These are phyloP conservation scores for Arabidopsis lyrata DNA, from an alignment of 441 rosid species.

Conservation along the genomic window DNA sequence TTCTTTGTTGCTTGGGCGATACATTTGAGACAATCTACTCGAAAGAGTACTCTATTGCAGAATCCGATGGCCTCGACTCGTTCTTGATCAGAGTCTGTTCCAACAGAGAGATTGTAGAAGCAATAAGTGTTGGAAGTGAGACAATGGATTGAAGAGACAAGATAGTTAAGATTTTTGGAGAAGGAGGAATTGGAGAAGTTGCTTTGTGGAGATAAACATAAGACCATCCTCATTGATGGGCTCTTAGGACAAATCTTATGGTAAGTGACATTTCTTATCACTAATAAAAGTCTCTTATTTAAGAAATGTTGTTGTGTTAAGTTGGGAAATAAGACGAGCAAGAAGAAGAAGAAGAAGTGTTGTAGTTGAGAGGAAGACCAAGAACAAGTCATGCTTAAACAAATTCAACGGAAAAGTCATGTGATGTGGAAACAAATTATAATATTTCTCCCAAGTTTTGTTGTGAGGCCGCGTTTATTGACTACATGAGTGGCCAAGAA, in stretches of 20 bases:
- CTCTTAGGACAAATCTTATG: too few relatives aligned
- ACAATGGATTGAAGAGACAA: conserved; percentile 28
- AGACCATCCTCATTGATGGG: too few relatives aligned
- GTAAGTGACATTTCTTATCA: too few relatives aligned
- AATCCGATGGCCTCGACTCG: conserved; percentile 27
- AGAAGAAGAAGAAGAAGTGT: conserved; percentile 8
- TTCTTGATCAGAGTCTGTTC: conserved; percentile 29
- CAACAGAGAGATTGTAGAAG: conserved; percentile 33
- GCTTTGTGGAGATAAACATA: too few relatives aligned
- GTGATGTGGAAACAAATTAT: too few relatives aligned
- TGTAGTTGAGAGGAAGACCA: conserved; percentile 11
- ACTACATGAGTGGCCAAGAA: background rate
- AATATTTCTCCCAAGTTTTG: too few relatives aligned
- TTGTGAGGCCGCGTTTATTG: background rate
- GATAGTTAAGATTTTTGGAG: too few relatives aligned
- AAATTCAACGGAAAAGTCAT: too few relatives aligned
- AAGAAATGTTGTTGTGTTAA: conserved; percentile 18
- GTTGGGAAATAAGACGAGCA: conserved; percentile 4
- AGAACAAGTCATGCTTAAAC: background rate
- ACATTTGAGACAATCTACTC: conserved; percentile 26
- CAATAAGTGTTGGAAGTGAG: conserved; percentile 22
- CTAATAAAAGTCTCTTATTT: too few relatives aligned
- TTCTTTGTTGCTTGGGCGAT: background rate
- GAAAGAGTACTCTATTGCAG: conserved; percentile 23
- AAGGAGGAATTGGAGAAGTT: too few relatives aligned